A percentile compares a stretch with the other conserved stretches of the same genome.
These are phyloP conservation scores for Carallia pectinifolia DNA, from an alignment of 345 rosid genomes.

Conservation along the genomic window DNA sequence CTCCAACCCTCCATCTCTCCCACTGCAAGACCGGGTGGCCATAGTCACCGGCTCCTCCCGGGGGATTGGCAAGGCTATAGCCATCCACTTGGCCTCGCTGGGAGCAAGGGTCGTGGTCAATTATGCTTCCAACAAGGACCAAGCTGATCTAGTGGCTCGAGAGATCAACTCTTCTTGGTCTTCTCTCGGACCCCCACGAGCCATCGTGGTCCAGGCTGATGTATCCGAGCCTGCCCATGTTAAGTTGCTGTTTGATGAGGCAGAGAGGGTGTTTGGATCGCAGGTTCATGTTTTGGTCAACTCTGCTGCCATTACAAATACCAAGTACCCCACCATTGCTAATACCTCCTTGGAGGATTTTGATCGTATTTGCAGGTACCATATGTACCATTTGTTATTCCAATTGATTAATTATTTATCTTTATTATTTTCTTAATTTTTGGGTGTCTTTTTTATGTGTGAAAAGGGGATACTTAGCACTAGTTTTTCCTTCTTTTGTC, in stretches of 20 bases:
- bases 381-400: slow-evolving; percentile 7
- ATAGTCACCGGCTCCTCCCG: slow-evolving; percentile 42
- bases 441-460: too few relatives aligned
- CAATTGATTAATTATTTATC: neutral
- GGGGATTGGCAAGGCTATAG: slow-evolving; percentile 38
- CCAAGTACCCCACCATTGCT: slow-evolving; percentile 34
- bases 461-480: too few relatives aligned
- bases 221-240: slow-evolving; percentile 37
- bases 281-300: slow-evolving; percentile 37
- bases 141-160: slow-evolving; percentile 22
- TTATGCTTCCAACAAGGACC: slow-evolving; percentile 30
- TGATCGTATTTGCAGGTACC: slow-evolving; percentile 33
- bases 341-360: slow-evolving; percentile 34
- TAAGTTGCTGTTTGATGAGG: slow-evolving; percentile 35
- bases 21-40: slow-evolving; percentile 33
- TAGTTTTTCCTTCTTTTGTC: too few relatives aligned
- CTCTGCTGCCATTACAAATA: slow-evolving; percentile 34
- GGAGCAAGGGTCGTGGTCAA: slow-evolving; percentile 37
- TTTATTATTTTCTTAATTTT: neutral
- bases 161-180: slow-evolving; percentile 26
- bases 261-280: slow-evolving; percentile 34
- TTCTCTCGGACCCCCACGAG: slow-evolving; percentile 2
- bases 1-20: neutral
- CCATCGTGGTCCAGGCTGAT: slow-evolving; percentile 28
- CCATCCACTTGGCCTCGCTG: slow-evolving; percentile 35